These are phyloP conservation scores for Ophiobolus disseminans DNA, from an alignment of 2,329 filamentous ascomycete species.

Conservation along the genomic window DNA sequence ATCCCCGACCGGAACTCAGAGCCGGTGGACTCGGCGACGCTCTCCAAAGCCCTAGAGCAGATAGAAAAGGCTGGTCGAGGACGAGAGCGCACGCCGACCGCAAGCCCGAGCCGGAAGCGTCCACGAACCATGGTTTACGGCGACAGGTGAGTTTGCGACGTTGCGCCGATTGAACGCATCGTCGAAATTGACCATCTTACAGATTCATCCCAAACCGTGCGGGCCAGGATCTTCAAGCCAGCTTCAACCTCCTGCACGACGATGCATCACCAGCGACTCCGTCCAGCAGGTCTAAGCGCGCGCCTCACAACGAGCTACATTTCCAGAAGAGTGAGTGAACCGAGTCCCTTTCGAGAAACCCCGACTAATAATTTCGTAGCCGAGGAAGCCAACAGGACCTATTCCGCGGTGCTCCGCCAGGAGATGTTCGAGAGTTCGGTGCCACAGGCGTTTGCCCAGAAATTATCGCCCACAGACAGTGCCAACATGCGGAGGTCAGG, in stretches of 20 bases:
- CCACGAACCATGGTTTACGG: conserved; percentile 73
- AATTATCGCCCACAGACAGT: conserved; percentile 59
- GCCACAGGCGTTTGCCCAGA: conserved; percentile 76
- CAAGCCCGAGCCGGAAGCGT: conserved; percentile 72
- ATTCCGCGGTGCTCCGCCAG: conserved; percentile 83
- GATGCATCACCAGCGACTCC: conserved; percentile 92
- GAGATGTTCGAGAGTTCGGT: conserved; percentile 93
- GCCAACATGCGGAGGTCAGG: conserved; percentile 68
- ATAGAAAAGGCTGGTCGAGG: conserved; percentile 66
- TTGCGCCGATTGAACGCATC: too few species aligned
- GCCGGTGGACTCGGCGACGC: conserved; percentile 64
- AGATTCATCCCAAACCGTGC: conserved; percentile 96
- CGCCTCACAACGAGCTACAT: conserved; percentile 87
- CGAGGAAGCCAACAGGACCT: conserved; percentile 94
- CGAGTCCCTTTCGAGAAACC: background rate
- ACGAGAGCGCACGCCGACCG: conserved; percentile 67
- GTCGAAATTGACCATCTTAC: conserved; percentile 12
- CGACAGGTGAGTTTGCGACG: conserved; percentile 47
- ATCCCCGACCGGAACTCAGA: conserved; percentile 54
- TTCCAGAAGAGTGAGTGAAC: conserved; percentile 76
- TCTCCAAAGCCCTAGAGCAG: conserved; percentile 67
- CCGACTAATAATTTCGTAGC: conserved; percentile 56
- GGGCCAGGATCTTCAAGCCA: conserved; percentile 90
- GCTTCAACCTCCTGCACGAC: conserved; percentile 89
- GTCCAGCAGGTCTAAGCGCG: conserved; percentile 80